A percentile compares a stretch with the other conserved stretches of the same genome.
Evolutionary conservation across 306 rosid species (phyloP).

Genomic region (Lathyrus sativus): DNA sequence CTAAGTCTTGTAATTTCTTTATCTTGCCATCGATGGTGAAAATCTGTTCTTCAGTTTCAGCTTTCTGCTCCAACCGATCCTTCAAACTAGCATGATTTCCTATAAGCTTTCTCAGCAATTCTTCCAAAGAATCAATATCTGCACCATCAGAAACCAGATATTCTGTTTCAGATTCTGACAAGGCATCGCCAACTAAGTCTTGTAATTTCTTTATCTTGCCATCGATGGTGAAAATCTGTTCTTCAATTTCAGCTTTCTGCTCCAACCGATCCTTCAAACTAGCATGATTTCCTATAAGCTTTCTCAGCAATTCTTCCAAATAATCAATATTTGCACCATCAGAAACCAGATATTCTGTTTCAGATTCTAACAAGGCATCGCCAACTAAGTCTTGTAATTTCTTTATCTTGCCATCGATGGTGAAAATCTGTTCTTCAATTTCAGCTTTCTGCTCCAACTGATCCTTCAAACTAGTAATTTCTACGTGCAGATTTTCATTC

Average conservation of each 20-base stretch:
- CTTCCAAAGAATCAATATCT: conserved; percentile 69
- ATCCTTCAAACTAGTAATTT: conserved; percentile 52
- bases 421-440: conserved; percentile 49
- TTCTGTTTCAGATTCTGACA: conserved; percentile 52
- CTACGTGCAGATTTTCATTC: conserved; percentile 61
- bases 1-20: conserved; percentile 59
- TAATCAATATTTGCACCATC: conserved; percentile 58
- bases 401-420: conserved; percentile 55
- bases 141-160: conserved; percentile 54
- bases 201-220: conserved; percentile 61
- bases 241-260: conserved; percentile 51
- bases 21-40: conserved; percentile 54
- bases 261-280: conserved; percentile 51
- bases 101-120: conserved; percentile 64
- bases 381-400: conserved; percentile 61
- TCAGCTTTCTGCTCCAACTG: conserved; percentile 51
- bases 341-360: conserved; percentile 49
- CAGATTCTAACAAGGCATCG: conserved; percentile 61
- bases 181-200: conserved; percentile 58
- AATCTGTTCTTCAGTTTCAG: conserved; percentile 51
- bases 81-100: conserved; percentile 51
- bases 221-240: conserved; percentile 48
- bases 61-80: conserved; percentile 53
- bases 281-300: conserved; percentile 62
- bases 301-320: conserved; percentile 67